These are phyloP conservation scores for Chalciporus pseudorubinellus DNA, from an alignment of 768 basidiomycete species.

Conservation along the genomic window DNA sequence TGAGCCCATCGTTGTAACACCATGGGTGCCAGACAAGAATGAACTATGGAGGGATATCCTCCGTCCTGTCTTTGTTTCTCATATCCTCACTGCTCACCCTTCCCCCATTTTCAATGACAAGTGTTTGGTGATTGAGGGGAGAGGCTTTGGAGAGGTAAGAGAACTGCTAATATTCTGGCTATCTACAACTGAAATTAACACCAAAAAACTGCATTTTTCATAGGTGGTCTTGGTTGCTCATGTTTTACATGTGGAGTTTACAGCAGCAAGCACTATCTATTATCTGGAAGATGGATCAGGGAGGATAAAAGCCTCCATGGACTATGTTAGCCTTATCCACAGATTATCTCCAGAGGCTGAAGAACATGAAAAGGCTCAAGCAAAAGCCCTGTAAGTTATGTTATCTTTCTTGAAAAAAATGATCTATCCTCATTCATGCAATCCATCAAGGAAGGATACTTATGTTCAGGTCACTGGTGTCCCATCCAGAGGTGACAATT, in stretches of 20 bases:
- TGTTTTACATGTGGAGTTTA: constrained; percentile 23
- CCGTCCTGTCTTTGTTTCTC: constrained; percentile 56
- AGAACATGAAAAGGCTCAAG: constrained; percentile 10
- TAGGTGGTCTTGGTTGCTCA: constrained; percentile 54
- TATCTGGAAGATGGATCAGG: constrained; percentile 41
- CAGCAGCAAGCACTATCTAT: constrained; percentile 9
- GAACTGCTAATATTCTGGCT: too few species aligned
- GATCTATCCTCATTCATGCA: not conserved
- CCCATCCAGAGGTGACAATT: not conserved
- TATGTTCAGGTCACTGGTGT: constrained; percentile 16
- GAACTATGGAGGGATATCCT: constrained; percentile 11
- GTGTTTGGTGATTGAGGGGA: constrained; percentile 46
- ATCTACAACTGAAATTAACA: too few species aligned
- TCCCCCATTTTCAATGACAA: constrained; percentile 36
- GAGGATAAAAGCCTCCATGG: constrained; percentile 13
- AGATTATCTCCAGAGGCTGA: constrained; percentile 2
- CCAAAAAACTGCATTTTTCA: not conserved
- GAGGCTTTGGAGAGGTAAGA: constrained; percentile 35
- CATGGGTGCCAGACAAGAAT: constrained; percentile 1
- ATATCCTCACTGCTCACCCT: constrained; percentile 45
- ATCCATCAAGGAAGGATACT: constrained; percentile 15
- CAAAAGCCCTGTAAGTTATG: constrained; percentile 10
- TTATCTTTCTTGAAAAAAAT: not conserved
- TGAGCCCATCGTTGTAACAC: constrained; percentile 2
- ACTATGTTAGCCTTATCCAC: not conserved